phyloP scores from a whole-genome alignment of 2,329 filamentous ascomycete genomes.

The Grosmannia huntii region DNA sequence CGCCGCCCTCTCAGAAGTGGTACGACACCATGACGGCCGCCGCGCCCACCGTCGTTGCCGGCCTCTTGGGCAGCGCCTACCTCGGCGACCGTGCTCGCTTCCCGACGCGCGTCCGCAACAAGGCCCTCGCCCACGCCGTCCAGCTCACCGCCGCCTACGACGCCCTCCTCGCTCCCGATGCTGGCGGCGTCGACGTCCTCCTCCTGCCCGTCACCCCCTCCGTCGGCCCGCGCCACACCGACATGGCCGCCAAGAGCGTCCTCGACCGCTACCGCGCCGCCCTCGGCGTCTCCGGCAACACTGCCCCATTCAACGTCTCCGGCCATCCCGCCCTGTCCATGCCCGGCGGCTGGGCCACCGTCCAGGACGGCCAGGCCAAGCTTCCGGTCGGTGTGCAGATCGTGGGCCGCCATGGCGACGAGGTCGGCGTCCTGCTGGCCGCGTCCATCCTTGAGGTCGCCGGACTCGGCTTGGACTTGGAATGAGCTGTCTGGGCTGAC shows the following conservation, averaged over 20 bases:
- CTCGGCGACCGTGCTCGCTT: constrained; percentile 15
- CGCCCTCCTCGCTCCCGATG: constrained; percentile 18
- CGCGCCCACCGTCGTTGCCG: constrained; percentile 32
- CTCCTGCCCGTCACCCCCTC: constrained; percentile 33
- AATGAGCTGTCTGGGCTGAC: constrained; percentile 1
- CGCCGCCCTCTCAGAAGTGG: constrained; percentile 23
- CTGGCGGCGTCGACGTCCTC: constrained; percentile 28
- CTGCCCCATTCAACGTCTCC: constrained; percentile 34
- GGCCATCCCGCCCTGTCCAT: constrained; percentile 36
- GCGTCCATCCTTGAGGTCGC: constrained; percentile 20
- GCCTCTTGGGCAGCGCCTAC: constrained; percentile 25
- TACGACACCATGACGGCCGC: constrained; percentile 28
- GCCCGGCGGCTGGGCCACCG: constrained; percentile 24
- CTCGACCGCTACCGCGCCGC: constrained; percentile 28
- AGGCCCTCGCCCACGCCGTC: constrained; percentile 32
- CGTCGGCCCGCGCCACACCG: constrained; percentile 28
- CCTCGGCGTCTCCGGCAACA: constrained; percentile 31
- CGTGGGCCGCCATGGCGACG: constrained; percentile 17
- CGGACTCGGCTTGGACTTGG: constrained; percentile 14
- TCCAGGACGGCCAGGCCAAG: constrained; percentile 11
- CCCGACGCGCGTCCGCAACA: constrained; percentile 23
- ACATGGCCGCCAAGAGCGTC: constrained; percentile 16
- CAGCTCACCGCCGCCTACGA: constrained; percentile 36
- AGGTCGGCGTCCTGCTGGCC: constrained; percentile 17
- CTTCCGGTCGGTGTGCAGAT: constrained; percentile 21